A percentile compares a stretch with the other conserved stretches of the same genome.
Conservation (phyloP, 164 flowering plant species). For the Tinospora cordifolia region DNA sequence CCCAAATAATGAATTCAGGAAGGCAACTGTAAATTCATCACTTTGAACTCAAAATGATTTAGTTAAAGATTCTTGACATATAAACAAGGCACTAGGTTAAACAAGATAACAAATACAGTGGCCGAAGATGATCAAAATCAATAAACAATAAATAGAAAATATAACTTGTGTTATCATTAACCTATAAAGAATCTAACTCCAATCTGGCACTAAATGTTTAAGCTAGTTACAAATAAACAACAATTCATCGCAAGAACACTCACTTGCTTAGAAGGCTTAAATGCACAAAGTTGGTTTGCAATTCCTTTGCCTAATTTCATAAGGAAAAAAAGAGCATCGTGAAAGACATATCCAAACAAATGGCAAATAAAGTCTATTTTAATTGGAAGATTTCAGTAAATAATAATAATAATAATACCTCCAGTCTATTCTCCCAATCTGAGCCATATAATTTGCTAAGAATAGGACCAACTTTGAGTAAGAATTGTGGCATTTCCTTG, state of each 20-base stretch:
- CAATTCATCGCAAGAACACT: constrained; percentile 17
- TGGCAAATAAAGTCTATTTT: not conserved
- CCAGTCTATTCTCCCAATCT: constrained; percentile 87
- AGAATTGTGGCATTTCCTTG: constrained; percentile 80
- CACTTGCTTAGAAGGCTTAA: constrained; percentile 81
- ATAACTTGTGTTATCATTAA: too few relatives aligned
- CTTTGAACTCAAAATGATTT: too few relatives aligned
- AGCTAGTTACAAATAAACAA: not conserved
- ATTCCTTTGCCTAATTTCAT: constrained; percentile 59
- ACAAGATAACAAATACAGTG: too few relatives aligned
- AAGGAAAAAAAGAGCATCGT: not conserved
- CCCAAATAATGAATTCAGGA: too few relatives aligned
- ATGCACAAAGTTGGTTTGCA: constrained; percentile 77
- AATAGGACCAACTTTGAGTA: constrained; percentile 61
- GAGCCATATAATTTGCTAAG: constrained; percentile 54
- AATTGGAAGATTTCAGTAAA: not conserved
- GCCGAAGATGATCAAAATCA: too few relatives aligned
- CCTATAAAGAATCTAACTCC: not conserved
- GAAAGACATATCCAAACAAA: not conserved
- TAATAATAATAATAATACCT: constrained; percentile 60
- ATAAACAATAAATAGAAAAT: too few relatives aligned
- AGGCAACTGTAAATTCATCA: too few relatives aligned
- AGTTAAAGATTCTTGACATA: too few relatives aligned
- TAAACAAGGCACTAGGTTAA: too few relatives aligned
- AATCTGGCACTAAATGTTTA: not conserved